phyloP scores from a whole-genome alignment of 192 early-diverging fungal species.

The Coemansia erecta region DNA sequence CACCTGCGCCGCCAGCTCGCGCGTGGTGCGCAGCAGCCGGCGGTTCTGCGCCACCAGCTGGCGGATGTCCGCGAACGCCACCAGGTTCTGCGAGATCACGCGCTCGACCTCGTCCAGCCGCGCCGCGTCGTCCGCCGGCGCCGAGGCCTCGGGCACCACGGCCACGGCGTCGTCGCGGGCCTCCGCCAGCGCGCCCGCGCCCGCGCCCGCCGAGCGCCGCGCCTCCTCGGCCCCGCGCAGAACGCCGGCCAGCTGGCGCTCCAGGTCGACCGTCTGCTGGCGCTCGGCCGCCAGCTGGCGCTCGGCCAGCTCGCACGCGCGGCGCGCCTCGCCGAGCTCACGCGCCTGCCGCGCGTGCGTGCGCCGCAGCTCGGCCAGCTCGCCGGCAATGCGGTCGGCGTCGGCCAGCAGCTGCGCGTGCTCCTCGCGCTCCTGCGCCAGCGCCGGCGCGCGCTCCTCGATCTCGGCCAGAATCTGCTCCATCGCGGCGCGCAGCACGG shows the following conservation, averaged over 20 bases:
- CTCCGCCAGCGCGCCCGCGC: slow-evolving; percentile 49
- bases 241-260: slow-evolving; percentile 56
- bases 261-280: slow-evolving; percentile 59
- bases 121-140: slow-evolving; percentile 28
- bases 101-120: slow-evolving; percentile 50
- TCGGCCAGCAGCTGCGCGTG: slow-evolving; percentile 53
- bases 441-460: slow-evolving; percentile 58
- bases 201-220: slow-evolving; percentile 44
- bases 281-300: slow-evolving; percentile 43
- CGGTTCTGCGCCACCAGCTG: slow-evolving; percentile 64
- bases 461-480: slow-evolving; percentile 59
- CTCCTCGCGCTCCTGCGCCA: slow-evolving; percentile 60
- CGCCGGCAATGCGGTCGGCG: slow-evolving; percentile 53
- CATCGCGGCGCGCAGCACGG: slow-evolving; percentile 56
- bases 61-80: slow-evolving; percentile 53
- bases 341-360: too few relatives aligned
- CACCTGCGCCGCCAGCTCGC: slow-evolving; percentile 56
- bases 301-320: slow-evolving; percentile 32
- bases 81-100: slow-evolving; percentile 57
- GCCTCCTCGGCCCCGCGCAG: slow-evolving; percentile 56
- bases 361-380: slow-evolving; percentile 28
- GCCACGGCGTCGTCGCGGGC: slow-evolving; percentile 3
- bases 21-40: slow-evolving; percentile 58
- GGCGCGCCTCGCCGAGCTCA: too few relatives aligned
- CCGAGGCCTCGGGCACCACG: slow-evolving; percentile 17